phyloP scores from a whole-genome alignment of 2,329 filamentous ascomycete species.

The Penicillium sp. region DNA sequence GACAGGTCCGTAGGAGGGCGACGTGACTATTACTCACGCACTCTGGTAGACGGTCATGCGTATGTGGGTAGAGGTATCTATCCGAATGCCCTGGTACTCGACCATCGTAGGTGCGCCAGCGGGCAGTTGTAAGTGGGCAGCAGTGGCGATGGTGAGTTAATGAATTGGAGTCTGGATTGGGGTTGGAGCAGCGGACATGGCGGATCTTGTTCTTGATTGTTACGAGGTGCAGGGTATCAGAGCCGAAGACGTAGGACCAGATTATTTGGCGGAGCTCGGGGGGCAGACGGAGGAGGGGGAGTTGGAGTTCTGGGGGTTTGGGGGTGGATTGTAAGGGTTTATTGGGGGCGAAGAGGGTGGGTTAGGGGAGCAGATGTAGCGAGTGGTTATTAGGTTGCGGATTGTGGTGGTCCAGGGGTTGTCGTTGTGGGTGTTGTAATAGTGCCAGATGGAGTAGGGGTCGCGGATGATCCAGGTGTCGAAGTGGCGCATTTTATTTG shows the following conservation, averaged over 20 bases:
- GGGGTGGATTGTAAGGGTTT: slow-evolving; percentile 1
- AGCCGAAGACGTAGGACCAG: slow-evolving; percentile 35
- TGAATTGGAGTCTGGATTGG: not conserved
- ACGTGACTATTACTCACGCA: slow-evolving; percentile 23
- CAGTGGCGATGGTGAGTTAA: slow-evolving; percentile 29
- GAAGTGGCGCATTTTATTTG: slow-evolving; percentile 34
- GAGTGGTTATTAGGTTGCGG: slow-evolving; percentile 33
- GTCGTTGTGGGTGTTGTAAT: slow-evolving; percentile 34
- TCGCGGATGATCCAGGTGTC: slow-evolving; percentile 38
- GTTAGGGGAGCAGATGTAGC: slow-evolving; percentile 32
- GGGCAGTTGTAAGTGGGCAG: slow-evolving; percentile 30
- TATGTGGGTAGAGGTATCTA: slow-evolving; percentile 34
- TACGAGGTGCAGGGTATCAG: slow-evolving; percentile 34
- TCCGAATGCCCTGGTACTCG: slow-evolving; percentile 17
- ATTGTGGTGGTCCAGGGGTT: slow-evolving; percentile 35
- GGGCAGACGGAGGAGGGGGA: slow-evolving; percentile 29
- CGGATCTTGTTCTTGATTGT: slow-evolving; percentile 33
- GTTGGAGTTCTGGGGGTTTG: slow-evolving; percentile 15
- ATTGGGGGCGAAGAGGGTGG: not conserved
- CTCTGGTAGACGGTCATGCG: slow-evolving; percentile 22
- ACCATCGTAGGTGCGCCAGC: slow-evolving; percentile 27
- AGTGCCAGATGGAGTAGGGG: slow-evolving; percentile 39
- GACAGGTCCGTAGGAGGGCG: slow-evolving; percentile 31
- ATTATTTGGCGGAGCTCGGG: slow-evolving; percentile 38
- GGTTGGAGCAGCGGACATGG: slow-evolving; percentile 30